Percentiles rank a stretch among this genome's conserved stretches.
Evolutionary conservation across 2,329 filamentous ascomycete genomes (phyloP).

Genomic region (Thielaviopsis populi): DNA sequence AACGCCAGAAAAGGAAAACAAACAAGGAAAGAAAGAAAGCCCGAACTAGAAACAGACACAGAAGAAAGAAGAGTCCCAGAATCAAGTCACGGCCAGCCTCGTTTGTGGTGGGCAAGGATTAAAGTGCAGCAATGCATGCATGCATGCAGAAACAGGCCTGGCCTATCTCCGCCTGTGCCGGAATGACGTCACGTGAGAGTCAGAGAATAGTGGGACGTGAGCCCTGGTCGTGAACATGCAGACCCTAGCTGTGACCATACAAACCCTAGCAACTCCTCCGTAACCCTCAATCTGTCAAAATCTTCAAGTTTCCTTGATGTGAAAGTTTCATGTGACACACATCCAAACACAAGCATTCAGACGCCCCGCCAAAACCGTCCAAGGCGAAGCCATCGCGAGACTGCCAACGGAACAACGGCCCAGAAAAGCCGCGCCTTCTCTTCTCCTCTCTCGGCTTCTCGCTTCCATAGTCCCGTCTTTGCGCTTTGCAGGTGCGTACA

Average conservation of each 20-base stretch:
- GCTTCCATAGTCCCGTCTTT: neutral
- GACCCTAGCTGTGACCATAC: neutral
- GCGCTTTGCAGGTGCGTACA: neutral
- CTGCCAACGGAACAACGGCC: neutral
- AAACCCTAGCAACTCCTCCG: neutral
- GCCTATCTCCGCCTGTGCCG: neutral
- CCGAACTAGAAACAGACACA: neutral
- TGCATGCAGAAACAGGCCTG: neutral
- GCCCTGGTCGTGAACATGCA: too few relatives aligned
- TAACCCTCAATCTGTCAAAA: too few relatives aligned
- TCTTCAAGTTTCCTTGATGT: neutral
- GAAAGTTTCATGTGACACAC: neutral
- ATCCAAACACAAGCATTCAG: neutral
- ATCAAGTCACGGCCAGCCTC: neutral
- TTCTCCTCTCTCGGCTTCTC: neutral
- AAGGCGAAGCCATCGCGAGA: neutral
- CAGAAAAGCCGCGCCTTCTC: neutral
- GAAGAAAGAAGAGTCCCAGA: neutral
- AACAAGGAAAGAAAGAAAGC: neutral
- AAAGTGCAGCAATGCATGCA: too few relatives aligned
- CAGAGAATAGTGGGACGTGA: neutral
- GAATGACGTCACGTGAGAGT: neutral
- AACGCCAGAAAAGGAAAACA: neutral
- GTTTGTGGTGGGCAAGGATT: neutral
- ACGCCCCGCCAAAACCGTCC: slow-evolving; percentile 14